Evolutionary conservation across 2,329 filamentous ascomycete genomes (phyloP).

Genomic region (Aspergillus latus): DNA sequence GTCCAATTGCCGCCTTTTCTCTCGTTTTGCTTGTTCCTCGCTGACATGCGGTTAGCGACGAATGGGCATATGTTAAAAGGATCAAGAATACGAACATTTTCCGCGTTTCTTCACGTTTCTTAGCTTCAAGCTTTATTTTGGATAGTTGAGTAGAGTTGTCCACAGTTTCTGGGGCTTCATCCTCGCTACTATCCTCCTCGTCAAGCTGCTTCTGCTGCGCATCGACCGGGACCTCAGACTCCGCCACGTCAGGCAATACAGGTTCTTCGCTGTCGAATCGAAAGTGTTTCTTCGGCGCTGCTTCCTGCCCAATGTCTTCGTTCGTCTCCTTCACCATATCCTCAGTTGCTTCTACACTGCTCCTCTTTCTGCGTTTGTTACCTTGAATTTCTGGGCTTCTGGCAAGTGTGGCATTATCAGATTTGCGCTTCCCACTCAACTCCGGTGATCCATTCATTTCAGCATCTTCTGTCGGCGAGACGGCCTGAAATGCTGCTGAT

Average conservation of each 20-base stretch:
- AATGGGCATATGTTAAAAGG: neutral
- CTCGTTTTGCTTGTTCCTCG: slow-evolving; percentile 39
- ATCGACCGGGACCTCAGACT: slow-evolving; percentile 23
- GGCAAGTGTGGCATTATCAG: slow-evolving; percentile 19
- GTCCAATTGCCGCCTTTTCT: slow-evolving; percentile 43
- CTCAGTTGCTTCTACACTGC: slow-evolving; percentile 20
- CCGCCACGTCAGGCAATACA: slow-evolving; percentile 21
- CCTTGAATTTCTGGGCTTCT: slow-evolving; percentile 27
- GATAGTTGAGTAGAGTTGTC: slow-evolving; percentile 42
- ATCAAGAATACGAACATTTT: slow-evolving; percentile 34
- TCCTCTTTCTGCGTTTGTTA: slow-evolving; percentile 38
- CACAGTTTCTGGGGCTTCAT: slow-evolving; percentile 45
- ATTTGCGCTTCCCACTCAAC: slow-evolving; percentile 38
- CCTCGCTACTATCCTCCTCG: slow-evolving; percentile 35
- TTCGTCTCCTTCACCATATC: slow-evolving; percentile 17
- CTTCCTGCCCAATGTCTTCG: slow-evolving; percentile 18
- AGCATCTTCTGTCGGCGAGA: slow-evolving; percentile 17
- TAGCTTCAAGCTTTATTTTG: slow-evolving; percentile 40
- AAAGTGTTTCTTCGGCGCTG: slow-evolving; percentile 32
- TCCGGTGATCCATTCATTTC: slow-evolving; percentile 16
- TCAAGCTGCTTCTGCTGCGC: slow-evolving; percentile 21
- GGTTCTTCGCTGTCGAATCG: slow-evolving; percentile 46
- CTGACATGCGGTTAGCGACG: slow-evolving; percentile 29
- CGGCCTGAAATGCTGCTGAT: slow-evolving; percentile 26
- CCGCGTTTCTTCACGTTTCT: slow-evolving; percentile 38